A percentile compares a stretch with the other conserved stretches of the same genome.
These are phyloP conservation scores for Notholithocarpus densiflorus DNA, from an alignment of 306 rosid species.

Conservation along the genomic window DNA sequence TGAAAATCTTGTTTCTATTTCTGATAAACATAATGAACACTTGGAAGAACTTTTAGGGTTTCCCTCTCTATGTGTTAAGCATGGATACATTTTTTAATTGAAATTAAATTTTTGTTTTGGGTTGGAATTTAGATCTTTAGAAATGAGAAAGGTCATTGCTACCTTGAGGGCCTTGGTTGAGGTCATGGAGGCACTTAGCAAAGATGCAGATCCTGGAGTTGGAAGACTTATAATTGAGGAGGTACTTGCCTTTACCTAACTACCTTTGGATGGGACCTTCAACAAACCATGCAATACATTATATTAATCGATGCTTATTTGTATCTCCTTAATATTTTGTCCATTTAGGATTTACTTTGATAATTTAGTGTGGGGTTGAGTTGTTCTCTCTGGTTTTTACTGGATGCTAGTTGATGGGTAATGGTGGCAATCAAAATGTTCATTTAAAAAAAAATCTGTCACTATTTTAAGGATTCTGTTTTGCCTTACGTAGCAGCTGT, in stretches of 20 bases:
- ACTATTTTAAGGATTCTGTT: slow-evolving; percentile 21
- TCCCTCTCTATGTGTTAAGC: background rate
- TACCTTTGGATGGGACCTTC: slow-evolving; percentile 17
- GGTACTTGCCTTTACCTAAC: slow-evolving; percentile 44
- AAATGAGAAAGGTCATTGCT: slow-evolving; percentile 72
- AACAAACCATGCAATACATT: background rate
- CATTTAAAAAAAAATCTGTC: background rate
- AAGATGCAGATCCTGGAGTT: slow-evolving; percentile 86
- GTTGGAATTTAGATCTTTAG: slow-evolving; percentile 49
- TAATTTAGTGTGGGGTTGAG: background rate
- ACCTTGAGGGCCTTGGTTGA: slow-evolving; percentile 81
- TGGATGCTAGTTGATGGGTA: slow-evolving; percentile 7
- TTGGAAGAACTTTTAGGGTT: background rate
- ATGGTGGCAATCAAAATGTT: background rate
- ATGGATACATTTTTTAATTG: background rate
- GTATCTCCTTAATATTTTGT: slow-evolving; percentile 7
- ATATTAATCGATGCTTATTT: slow-evolving; percentile 1
- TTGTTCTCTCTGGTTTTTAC: slow-evolving; percentile 12
- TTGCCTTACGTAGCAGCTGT: background rate
- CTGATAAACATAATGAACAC: background rate
- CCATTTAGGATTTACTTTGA: slow-evolving; percentile 11
- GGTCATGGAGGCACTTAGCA: slow-evolving; percentile 87
- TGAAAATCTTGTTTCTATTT: background rate
- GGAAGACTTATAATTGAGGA: slow-evolving; percentile 81
- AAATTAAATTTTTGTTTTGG: slow-evolving; percentile 33